These are phyloP conservation scores for Hypsizygus ulmarius DNA, from an alignment of 1,284 basidiomycete species.

Conservation along the genomic window DNA sequence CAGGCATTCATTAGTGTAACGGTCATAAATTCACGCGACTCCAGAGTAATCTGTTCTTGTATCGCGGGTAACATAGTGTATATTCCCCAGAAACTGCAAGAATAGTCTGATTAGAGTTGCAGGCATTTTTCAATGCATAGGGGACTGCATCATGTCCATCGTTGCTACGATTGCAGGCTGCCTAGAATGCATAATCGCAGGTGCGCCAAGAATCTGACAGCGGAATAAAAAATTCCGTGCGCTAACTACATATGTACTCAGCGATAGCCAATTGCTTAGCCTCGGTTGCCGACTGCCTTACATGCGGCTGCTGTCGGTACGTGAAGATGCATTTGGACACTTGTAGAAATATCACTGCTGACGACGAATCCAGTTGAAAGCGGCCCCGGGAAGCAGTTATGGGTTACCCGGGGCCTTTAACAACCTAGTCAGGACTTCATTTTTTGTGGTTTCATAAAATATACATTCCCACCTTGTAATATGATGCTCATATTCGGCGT, in stretches of 20 bases:
- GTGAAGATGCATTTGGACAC: conserved; percentile 5
- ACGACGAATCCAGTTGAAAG: neutral
- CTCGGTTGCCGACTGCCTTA: conserved; percentile 36
- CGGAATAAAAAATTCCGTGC: neutral
- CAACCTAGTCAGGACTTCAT: neutral
- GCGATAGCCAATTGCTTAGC: conserved; percentile 36
- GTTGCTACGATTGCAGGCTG: conserved; percentile 39
- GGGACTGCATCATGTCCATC: conserved; percentile 38
- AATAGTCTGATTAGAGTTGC: neutral
- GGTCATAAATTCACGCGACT: conserved; percentile 4
- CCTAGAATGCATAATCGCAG: conserved; percentile 43
- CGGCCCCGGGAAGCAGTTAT: neutral
- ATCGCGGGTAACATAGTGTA: conserved; percentile 22
- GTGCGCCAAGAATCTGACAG: conserved; percentile 25
- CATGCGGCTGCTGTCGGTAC: conserved; percentile 36
- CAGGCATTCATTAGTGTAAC: conserved; percentile 2
- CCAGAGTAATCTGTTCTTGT: conserved; percentile 30
- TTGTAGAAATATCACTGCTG: neutral
- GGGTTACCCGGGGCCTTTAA: conserved; percentile 1
- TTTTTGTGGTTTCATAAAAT: neutral
- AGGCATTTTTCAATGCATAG: conserved; percentile 43
- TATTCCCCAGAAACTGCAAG: neutral
- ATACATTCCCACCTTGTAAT: neutral
- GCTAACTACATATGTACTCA: conserved; percentile 10
- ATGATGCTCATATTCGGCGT: neutral